A percentile compares a stretch with the other conserved stretches of the same genome.
These are phyloP conservation scores for Thalassiosira exigua DNA, from an alignment of 352 stramenopile species.

Conservation along the genomic window DNA sequence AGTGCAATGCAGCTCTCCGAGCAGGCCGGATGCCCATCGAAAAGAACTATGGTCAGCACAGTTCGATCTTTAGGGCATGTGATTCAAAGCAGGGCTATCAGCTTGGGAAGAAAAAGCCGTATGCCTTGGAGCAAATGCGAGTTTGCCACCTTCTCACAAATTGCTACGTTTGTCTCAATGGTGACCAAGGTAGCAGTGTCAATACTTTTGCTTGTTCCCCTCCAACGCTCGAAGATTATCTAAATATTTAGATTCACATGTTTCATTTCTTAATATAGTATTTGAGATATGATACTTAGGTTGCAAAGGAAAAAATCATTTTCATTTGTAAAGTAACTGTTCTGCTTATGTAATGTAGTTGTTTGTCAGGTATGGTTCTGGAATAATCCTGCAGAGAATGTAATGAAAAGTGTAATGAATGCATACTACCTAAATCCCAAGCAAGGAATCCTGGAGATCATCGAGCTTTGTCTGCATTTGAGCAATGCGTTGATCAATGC, in stretches of 20 bases:
- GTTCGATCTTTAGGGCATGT: slow-evolving; percentile 20
- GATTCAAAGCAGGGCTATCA: background rate
- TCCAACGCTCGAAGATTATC: slow-evolving; percentile 35
- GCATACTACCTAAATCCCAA: background rate
- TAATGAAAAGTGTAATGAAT: background rate
- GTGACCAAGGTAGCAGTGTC: slow-evolving; percentile 17
- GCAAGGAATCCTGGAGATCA: background rate
- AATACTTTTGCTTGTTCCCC: slow-evolving; percentile 25
- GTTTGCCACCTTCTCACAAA: slow-evolving; percentile 49
- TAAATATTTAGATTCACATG: slow-evolving; percentile 19
- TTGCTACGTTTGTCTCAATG: slow-evolving; percentile 36
- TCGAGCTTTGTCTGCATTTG: too few relatives aligned
- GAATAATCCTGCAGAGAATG: too few relatives aligned
- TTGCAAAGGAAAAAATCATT: background rate
- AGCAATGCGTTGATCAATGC: too few relatives aligned
- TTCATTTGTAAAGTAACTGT: background rate
- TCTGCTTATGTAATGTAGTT: background rate
- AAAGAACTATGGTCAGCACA: slow-evolving; percentile 23
- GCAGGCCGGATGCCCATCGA: slow-evolving; percentile 23
- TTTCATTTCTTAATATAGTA: background rate
- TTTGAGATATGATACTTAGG: background rate
- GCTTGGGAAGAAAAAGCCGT: slow-evolving; percentile 29
- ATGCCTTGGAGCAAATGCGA: slow-evolving; percentile 36
- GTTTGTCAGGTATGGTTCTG: too few relatives aligned
- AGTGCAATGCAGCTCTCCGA: background rate